phyloP scores from a whole-genome alignment of 169 alveolate species.

The Ichthyophthirius multifiliis region DNA sequence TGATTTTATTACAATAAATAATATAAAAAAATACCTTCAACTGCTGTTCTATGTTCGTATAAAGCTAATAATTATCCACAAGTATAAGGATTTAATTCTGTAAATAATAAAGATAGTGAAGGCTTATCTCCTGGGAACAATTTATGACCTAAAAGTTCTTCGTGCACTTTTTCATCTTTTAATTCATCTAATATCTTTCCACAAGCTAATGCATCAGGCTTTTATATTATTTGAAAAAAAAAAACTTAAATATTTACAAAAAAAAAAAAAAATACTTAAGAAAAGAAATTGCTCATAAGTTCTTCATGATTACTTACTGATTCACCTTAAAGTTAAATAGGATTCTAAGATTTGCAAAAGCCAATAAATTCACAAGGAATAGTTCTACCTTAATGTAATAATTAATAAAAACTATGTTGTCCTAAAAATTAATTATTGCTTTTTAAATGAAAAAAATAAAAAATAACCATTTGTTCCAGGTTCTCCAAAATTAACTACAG shows the following conservation, averaged over 20 bases:
- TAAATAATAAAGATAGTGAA: slow-evolving; percentile 85
- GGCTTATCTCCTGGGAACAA: slow-evolving; percentile 97
- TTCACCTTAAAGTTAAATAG: slow-evolving; percentile 63
- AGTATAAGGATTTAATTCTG: slow-evolving; percentile 85
- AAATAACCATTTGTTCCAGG: slow-evolving; percentile 99
- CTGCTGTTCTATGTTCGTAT: slow-evolving; percentile 98
- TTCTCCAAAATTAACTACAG: slow-evolving; percentile 97
- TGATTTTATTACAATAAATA: neutral
- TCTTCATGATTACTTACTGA: slow-evolving; percentile 90
- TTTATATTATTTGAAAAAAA: too few relatives aligned
- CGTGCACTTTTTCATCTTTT: slow-evolving; percentile 72
- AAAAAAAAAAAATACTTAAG: slow-evolving; percentile 56
- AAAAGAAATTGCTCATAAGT: slow-evolving; percentile 97
- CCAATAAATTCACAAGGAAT: slow-evolving; percentile 98
- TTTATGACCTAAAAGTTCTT: slow-evolving; percentile 88
- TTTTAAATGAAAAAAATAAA: neutral
- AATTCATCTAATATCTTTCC: slow-evolving; percentile 91
- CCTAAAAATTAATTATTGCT: too few relatives aligned
- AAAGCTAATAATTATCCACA: slow-evolving; percentile 94
- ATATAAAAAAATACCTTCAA: slow-evolving; percentile 74
- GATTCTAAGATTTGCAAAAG: slow-evolving; percentile 89
- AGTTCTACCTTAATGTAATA: slow-evolving; percentile 96
- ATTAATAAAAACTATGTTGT: slow-evolving; percentile 92
- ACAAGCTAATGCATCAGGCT: slow-evolving; percentile 98
- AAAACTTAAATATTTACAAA: neutral